Base-by-base conservation (phyloP, 2,329 filamentous ascomycete species). In the Monosporascus sp. region DNA sequence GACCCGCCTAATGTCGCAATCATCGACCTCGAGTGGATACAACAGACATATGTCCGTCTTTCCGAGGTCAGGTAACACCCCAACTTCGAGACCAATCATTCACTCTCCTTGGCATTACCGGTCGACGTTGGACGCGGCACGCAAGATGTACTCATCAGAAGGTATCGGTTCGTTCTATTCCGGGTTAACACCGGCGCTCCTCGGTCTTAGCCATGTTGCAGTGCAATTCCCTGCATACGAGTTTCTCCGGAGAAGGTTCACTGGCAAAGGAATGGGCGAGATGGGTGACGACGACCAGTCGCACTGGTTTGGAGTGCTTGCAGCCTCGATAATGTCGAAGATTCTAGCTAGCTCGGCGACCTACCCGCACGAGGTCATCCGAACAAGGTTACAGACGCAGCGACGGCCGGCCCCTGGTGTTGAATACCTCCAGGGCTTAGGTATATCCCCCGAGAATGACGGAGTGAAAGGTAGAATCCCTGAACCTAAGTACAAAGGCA, bases 211-310 rank as follows among this genome's bases (percentile, higher is more conserved):
- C 0, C 94, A 99, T 67, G 94, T 99, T 40, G 94, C 94, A 20
- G 94, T 99, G 20, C 94, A 99, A 68, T 97, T 99, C 62, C 94
- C 94, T 0, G 84, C 94, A 1, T 99, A 99, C 66, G 94, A 99
- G 70, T 96, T 84, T 66, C 81, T 99, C 67, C 96, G 96, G 74
- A 89, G 85, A 65, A 84, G 81, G 55, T 96, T 99, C 65, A 97
- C 93, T 0, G 94, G 94, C 1, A 81, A 89, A 55, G 87, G 88
- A 51, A 96, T 97, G 82, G 94, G 93, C 43, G 82, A 86, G 57
- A 80, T 83, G 55, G 74, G 75, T 37, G 74, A 77, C 26, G 77
- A 81, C 52, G 73, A 74, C 48, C 80, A 84, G 51, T 81, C 84
- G 3, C 89, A 96, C 60, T 94, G 89, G 82, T 61, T 88, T 47